A percentile compares a stretch with the other conserved stretches of the same genome.
Evolutionary conservation across 768 basidiomycete species (phyloP).

Genomic region (Tricholoma hemisulphureum): DNA sequence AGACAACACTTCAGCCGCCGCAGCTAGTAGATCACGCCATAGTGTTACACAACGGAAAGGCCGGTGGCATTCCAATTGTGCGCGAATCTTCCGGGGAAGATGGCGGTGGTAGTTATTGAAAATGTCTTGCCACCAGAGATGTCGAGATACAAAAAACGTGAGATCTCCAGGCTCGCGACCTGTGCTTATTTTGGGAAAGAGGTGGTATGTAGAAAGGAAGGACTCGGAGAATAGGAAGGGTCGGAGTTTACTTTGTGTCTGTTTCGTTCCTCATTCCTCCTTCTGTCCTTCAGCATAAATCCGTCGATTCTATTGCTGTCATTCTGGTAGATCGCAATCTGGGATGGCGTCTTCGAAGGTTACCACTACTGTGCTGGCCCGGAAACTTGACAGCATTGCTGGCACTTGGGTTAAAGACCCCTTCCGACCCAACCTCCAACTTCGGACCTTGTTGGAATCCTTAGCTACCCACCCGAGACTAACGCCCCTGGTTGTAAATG

Average conservation of each 20-base stretch:
- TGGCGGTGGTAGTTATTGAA: too few species aligned
- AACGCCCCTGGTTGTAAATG: conserved; percentile 56
- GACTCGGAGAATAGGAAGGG: too few species aligned
- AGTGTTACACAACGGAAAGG: not conserved
- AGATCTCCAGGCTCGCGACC: too few species aligned
- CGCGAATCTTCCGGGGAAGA: not conserved
- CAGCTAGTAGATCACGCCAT: not conserved
- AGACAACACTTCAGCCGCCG: not conserved
- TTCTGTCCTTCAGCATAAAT: not conserved
- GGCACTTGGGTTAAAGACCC: conserved; percentile 68
- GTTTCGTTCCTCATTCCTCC: not conserved
- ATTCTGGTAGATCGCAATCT: not conserved
- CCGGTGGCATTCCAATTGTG: not conserved
- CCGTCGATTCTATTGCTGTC: not conserved
- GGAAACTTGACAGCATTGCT: conserved; percentile 55
- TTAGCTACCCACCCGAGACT: conserved; percentile 69
- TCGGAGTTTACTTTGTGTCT: too few species aligned
- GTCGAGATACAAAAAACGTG: too few species aligned
- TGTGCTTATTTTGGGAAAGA: too few species aligned
- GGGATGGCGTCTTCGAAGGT: conserved; percentile 21
- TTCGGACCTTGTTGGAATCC: conserved; percentile 61
- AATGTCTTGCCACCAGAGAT: too few species aligned
- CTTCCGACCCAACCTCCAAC: conserved; percentile 74
- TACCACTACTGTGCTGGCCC: conserved; percentile 38
- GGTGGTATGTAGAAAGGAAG: too few species aligned